Evolutionary conservation across 2,329 filamentous ascomycete species (phyloP), one percentile per base, ranked within the genome.

Genomic region (Trichoderma polysporum): DNA sequence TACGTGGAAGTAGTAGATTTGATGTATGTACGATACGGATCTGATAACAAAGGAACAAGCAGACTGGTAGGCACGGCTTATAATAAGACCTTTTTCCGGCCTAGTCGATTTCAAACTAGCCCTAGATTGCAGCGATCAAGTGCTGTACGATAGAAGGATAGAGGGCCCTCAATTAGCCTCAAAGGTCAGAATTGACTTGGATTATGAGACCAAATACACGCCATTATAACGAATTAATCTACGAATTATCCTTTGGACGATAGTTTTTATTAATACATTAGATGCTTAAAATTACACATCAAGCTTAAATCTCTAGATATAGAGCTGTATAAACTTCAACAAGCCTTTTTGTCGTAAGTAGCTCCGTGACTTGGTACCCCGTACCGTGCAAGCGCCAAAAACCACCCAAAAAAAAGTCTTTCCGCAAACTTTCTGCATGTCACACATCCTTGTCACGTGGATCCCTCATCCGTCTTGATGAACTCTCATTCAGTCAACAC

Each of bases 371-470:
- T 56, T 22, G 9, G 58, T 61, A 52, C 58, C 47, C 49, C 37
- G 47, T 62, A 39, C 47, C 47, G 52, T 37, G 50, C 35, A 39
- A 45, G 53, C 62, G 53, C 39, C 39, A 50, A 58, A 54, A 58
- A 35, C 49, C 31, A 27, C 47, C 50, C 15, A 54, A 63, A 56
- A 62, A 67, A 67, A 62, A 54, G 50, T 61, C 50, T 62, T 39
- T 33, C 53, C 52, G 50, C n/a, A 49, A 58, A 50, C 22, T 47
- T 52, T 56, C 19, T 66, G 63, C 63, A 59, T 39, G 53, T 52
- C 53, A 59, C 61, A 47, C 56, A 47, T 22, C 12, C 64, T 49
- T 35, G 59, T 68, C 66, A 68, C 66, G 66, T 68, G 66, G 17
- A 49, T 41, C 58, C 66, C 35, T 39, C 49, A 15, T 45, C 25